These are phyloP conservation scores for Ottelia alismoides DNA, from an alignment of 106 monocot species.

Conservation along the genomic window DNA sequence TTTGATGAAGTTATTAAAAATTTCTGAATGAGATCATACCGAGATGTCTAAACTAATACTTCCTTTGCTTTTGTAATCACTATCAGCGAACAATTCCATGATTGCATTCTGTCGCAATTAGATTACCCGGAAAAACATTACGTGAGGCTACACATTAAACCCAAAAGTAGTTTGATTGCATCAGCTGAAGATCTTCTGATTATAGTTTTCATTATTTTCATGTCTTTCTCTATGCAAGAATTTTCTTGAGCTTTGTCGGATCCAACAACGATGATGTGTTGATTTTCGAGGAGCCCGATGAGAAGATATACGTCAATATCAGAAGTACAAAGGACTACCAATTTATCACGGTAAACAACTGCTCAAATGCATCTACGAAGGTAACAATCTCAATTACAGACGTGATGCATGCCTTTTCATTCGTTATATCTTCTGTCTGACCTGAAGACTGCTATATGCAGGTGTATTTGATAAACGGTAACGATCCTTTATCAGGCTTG, in stretches of 20 bases:
- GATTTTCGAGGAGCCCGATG: slow-evolving; percentile 80
- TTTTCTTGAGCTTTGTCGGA: slow-evolving; percentile 89
- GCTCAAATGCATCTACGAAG: slow-evolving; percentile 82
- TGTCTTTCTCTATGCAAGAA: slow-evolving; percentile 39
- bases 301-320: slow-evolving; percentile 77
- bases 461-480: slow-evolving; percentile 93
- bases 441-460: slow-evolving; percentile 25
- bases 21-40: no score
- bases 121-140: no score
- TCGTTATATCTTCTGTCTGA: slow-evolving; percentile 1
- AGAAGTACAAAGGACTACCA: slow-evolving; percentile 96
- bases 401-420: not conserved
- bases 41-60: no score
- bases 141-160: no score
- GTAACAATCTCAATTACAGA: slow-evolving; percentile 27
- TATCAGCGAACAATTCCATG: no score
- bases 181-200: no score
- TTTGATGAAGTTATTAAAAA: no score
- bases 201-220: no score
- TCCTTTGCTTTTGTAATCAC: no score
- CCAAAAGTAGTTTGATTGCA: no score
- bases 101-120: no score
- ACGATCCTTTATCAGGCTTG: slow-evolving; percentile 62
- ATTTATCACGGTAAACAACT: slow-evolving; percentile 79
- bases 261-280: slow-evolving; percentile 60